Evolutionary conservation across 345 rosid species (phyloP).

Genomic region (Viola odorata): DNA sequence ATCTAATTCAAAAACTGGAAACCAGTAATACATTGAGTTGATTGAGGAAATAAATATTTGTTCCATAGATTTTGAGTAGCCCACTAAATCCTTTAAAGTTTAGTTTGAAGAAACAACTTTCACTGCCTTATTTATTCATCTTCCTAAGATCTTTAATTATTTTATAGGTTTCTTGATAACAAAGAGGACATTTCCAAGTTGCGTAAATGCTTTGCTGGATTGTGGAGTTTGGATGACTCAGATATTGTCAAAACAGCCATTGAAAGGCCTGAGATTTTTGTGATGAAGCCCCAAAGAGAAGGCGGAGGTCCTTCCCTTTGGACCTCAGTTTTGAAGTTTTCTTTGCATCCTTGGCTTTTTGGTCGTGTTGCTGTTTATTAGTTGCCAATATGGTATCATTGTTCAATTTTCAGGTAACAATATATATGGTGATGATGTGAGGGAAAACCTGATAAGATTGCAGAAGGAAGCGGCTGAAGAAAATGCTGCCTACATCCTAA

Average conservation of each 20-base stretch:
- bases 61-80: background rate
- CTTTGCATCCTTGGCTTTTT: background rate
- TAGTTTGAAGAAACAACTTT: background rate
- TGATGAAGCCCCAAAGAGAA: conserved; percentile 99
- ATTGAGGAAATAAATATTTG: background rate
- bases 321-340: conserved; percentile 1
- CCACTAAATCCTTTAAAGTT: conserved; percentile 3
- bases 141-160: background rate
- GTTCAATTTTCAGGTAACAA: conserved; percentile 43
- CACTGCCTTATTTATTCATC: background rate
- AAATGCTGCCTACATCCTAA: conserved; percentile 89
- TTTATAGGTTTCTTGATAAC: conserved; percentile 61
- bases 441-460: conserved; percentile 60
- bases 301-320: conserved; percentile 69
- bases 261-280: conserved; percentile 61
- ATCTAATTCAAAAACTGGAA: too few species aligned
- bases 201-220: conserved; percentile 80
- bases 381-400: background rate
- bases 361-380: background rate
- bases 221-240: conserved; percentile 86
- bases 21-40: too few species aligned
- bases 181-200: conserved; percentile 73
- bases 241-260: conserved; percentile 63
- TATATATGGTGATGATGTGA: conserved; percentile 79
- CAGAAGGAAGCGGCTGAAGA: conserved; percentile 56